Conservation (phyloP, 352 stramenopile species). For the Proteromonas lacertae region DNA sequence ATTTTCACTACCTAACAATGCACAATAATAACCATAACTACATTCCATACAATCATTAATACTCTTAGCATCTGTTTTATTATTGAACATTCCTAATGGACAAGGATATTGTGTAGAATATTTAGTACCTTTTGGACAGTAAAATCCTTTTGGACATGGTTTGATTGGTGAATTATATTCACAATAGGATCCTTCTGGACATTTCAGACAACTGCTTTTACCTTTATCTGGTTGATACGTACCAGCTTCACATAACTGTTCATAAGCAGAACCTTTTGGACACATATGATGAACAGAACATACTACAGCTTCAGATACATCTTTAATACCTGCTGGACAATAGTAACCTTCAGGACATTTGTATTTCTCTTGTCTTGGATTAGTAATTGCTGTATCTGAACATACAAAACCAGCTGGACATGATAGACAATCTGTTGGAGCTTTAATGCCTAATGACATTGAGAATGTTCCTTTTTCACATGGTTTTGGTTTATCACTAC, state of each 20-base stretch:
- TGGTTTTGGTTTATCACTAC: neutral
- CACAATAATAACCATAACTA: slow-evolving; percentile 10
- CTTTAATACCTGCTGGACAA: slow-evolving; percentile 24
- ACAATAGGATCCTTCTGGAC: slow-evolving; percentile 4
- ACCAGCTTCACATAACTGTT: slow-evolving; percentile 25
- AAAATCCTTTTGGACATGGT: slow-evolving; percentile 6
- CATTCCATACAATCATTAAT: slow-evolving; percentile 6
- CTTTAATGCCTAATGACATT: neutral
- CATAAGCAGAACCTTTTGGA: slow-evolving; percentile 14
- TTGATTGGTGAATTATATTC: neutral
- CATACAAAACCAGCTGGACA: slow-evolving; percentile 26
- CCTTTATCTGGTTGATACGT: slow-evolving; percentile 23
- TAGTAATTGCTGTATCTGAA: slow-evolving; percentile 13
- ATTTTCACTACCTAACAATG: slow-evolving; percentile 3
- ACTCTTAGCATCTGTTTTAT: slow-evolving; percentile 3
- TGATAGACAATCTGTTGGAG: neutral
- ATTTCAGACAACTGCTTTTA: slow-evolving; percentile 18
- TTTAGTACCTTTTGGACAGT: slow-evolving; percentile 7
- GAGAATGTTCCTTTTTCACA: neutral
- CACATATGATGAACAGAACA: slow-evolving; percentile 8
- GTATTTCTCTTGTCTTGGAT: slow-evolving; percentile 23
- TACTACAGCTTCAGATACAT: slow-evolving; percentile 5
- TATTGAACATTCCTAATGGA: slow-evolving; percentile 9
- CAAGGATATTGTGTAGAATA: slow-evolving; percentile 7
- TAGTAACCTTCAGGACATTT: slow-evolving; percentile 34